phyloP scores from a whole-genome alignment of 176 grass and related monocot species.

The barley (Hordeum vulgare) region MorexV3_pseudomolecules_assembly NC_058524.1:65264320-65264819 shows the following conservation, averaged over 20 bases:
- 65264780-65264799: background rate
- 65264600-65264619: background rate
- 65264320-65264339: background rate
- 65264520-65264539: conserved; percentile 13
- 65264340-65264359: background rate
- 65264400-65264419: conserved; percentile 14
- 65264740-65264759: conserved; percentile 5
- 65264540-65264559: background rate
- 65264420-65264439: background rate
- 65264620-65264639: conserved; percentile 16
- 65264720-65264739: background rate
- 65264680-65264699: background rate
- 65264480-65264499: background rate
- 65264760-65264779: background rate
- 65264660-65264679: background rate
- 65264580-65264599: background rate
- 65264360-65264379: conserved; percentile 11
- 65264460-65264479: conserved; percentile 11
- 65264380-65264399: conserved; percentile 3
- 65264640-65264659: background rate
- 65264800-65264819: background rate
- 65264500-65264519: background rate
- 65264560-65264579: background rate
- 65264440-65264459: background rate
- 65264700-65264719: background rate